Evolutionary conservation across 2,329 filamentous ascomycete genomes (phyloP), one percentile per base, ranked within the genome.

Genomic region (Curvularia spicifera): DNA sequence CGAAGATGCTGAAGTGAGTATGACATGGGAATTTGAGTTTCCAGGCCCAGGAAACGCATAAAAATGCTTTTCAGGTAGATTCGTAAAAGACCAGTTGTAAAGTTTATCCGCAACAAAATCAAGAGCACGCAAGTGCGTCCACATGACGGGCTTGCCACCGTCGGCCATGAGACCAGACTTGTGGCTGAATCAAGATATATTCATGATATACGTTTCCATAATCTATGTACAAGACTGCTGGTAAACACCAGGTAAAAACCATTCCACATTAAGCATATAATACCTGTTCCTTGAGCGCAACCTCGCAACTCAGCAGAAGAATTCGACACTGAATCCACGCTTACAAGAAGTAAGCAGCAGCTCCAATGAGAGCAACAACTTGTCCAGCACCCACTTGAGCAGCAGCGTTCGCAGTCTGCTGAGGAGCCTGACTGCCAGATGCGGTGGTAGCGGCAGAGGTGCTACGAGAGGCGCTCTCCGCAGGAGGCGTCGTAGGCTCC

Each of bases 401-500:
- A n/a, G 57, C 57, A n/a, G 57, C 53, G 10, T 59, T 59, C 0
- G 35, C 39, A 26, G 58, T 40, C 45, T 63, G 57, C 3, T 58
- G 43, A 20, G 56, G 49, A 15, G 58, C 26, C 1, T 63, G 57
- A 10, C 56, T 57, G 13, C 52, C 57, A 20, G 57, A 55, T 5
- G 43, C 48, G 2, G 37, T 42, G 49, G 45, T 35, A 45, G 54
- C 13, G 3, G 42, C 24, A 13, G 56, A 51, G 26, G 24, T 10
- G 20, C 20, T 57, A 12, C 50, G 18, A 15, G 56, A 57, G 15
- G 33, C 51, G 3, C 50, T 28, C 22, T 20, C 44, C 28, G 51
- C 56, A 37, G 66, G 68, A 2, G 49, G 42, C 9, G 65, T 64
- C 1, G 65, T 69, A 9, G 69, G 69, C 59, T 71, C 63, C 2